phyloP scores from a whole-genome alignment of 2,329 filamentous ascomycete species.

The Colletotrichum sp. region DNA sequence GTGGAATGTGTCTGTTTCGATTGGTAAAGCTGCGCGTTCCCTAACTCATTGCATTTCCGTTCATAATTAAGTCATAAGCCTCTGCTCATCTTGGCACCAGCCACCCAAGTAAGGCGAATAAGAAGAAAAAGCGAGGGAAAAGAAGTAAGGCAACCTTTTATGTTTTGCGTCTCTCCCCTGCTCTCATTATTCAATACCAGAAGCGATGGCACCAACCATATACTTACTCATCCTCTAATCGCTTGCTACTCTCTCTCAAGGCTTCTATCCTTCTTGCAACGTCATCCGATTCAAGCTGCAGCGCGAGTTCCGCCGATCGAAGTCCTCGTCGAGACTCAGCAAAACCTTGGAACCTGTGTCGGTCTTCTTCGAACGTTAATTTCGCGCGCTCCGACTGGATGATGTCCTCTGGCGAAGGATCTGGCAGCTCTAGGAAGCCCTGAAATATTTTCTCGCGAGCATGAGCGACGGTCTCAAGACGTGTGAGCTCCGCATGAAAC shows the following conservation, averaged over 20 bases:
- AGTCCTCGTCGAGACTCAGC: not conserved
- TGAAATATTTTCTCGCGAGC: not conserved
- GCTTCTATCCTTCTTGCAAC: not conserved
- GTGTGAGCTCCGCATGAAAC: not conserved
- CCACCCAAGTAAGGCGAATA: not conserved
- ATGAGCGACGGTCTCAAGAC: not conserved
- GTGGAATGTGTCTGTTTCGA: not conserved
- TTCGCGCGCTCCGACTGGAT: not conserved
- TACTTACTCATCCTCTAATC: not conserved
- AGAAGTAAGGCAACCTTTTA: not conserved
- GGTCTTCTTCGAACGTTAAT: not conserved
- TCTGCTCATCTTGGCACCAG: not conserved
- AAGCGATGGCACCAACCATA: not conserved
- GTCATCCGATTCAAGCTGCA: not conserved
- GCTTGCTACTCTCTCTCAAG: not conserved
- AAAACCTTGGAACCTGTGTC: not conserved
- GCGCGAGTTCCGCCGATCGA: not conserved
- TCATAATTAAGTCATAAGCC: not conserved
- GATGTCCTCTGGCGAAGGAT: not conserved
- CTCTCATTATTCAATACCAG: not conserved
- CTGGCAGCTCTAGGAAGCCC: not conserved
- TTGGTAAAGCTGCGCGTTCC: not conserved
- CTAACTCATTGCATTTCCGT: not conserved
- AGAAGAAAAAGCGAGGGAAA: not conserved
- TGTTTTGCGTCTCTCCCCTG: not conserved